Evolutionary conservation across 208 protist genomes (phyloP), one percentile per base, ranked within the genome.

Genomic region (Leishmania braziliensis): DNA sequence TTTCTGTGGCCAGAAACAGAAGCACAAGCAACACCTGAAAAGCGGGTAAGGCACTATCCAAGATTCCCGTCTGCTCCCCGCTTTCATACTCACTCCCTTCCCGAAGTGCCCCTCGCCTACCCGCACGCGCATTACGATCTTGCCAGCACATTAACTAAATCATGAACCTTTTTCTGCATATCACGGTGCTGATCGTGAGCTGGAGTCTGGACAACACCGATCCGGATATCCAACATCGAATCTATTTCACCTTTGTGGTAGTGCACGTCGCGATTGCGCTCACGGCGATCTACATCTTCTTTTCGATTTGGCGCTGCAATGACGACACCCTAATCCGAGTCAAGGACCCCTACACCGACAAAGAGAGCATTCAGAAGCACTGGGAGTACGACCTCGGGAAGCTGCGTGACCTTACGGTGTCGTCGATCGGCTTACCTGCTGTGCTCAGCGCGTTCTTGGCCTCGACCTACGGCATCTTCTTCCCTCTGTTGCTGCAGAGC

Each of bases 191-290:
- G 54, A 63, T 97, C 51, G 39, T 95, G 46, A 90, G 83, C 85
- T 96, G 94, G 92, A 95, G 92, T 73, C 83, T 98, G 46, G 95
- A 98, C 88, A 88, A 76, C 77, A 95, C 87, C 33, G 93, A 97
- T 84, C 93, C 95, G 2, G 82, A 83, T 14, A 80, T 91, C 48
- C 89, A 95, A 81, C 39, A 72, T 29, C 68, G 85, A 62, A 90
- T 96, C 60, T 77, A 75, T 43, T 85, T 88, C 50, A 20, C 89
- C 77, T 98, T 96, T 84, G 51, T 86, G 56, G 74, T 80, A 16
- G 87, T 95, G 6, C 93, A 97, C 71, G 86, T 60, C 23, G 63
- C 90, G 5, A 82, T 93, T 33, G 62, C 90, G 20, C 66, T 88
- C 23, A 70, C 82, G 48, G 70, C 92, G 9, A 33, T 86, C 36